Evolutionary conservation across 2,329 filamentous ascomycete species (phyloP), one percentile per base, ranked within the genome.

Genomic region (Canariomyces notabilis): DNA sequence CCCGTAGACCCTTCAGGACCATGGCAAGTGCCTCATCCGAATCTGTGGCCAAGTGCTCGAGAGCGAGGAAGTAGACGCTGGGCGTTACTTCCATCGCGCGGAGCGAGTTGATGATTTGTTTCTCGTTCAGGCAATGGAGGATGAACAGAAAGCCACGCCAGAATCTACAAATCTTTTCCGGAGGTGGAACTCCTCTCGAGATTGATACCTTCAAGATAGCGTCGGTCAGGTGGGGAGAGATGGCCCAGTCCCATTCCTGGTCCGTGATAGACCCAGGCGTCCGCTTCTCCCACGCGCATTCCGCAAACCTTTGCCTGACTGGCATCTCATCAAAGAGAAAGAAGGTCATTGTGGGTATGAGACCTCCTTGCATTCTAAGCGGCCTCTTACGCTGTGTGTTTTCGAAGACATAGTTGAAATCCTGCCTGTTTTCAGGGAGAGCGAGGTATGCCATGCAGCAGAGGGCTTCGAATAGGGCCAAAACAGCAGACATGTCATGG

Each of bases 391-490:
- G 80, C 64, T 91, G 87, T 2, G 94, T 81, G 18, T 89, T 76
- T 55, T 80, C 75, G 63, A 97, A 96, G 9, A 94, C 88, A 55
- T 77, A 80, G 61, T 95, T 86, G 62, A 97, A 95, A 54, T 82
- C 62, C 0, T 62, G 57, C 2, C 75, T 70, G 53, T 74, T 73
- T 4, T 73, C 71, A 1, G 74, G 69, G n/a, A 71, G 56, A 36
- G 67, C 75, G 50, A 96, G 73, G 61, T 94, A 89, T 1, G 85
- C 76, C 55, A 89, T 80, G 64, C 86, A 95, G 63, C 89, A 95
- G 42, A 97, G 70, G 0, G 86, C 84, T 64, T 97, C 91, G 58
- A 94, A 95, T 22, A 97, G 79, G 9, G 88, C 84, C 48, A 93
- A 78, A 41, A 94, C 77, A 6, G 87, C 80, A 21, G 78, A 70